Evolutionary conservation across 345 rosid genomes (phyloP).

Genomic region (Mallotus nudiflorus): DNA sequence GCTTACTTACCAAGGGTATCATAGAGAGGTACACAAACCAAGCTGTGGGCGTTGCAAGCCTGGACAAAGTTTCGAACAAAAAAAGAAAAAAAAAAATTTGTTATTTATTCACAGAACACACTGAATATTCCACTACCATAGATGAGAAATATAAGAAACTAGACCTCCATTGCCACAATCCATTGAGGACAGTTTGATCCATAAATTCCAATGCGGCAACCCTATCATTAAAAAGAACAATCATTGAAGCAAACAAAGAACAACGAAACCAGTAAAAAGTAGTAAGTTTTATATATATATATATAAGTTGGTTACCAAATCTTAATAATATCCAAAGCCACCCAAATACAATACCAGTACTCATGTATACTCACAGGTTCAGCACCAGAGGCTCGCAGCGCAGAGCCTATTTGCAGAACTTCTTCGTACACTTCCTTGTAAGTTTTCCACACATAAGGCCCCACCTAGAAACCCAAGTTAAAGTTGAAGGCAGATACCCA

Average conservation of each 20-base stretch:
- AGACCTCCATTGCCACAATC: slow-evolving; percentile 95
- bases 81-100: not conserved
- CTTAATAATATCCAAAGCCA: not conserved
- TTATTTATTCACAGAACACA: not conserved
- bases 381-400: slow-evolving; percentile 75
- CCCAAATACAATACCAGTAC: slow-evolving; percentile 3
- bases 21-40: slow-evolving; percentile 89
- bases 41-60: slow-evolving; percentile 85
- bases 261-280: not conserved
- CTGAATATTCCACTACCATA: not conserved
- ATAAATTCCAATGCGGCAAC: slow-evolving; percentile 77
- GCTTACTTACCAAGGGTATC: slow-evolving; percentile 87
- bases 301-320: not conserved
- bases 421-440: slow-evolving; percentile 79
- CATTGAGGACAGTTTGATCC: slow-evolving; percentile 97
- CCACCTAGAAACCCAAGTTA: slow-evolving; percentile 41
- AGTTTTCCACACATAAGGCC: slow-evolving; percentile 86
- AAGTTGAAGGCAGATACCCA: not conserved
- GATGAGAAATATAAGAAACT: not conserved
- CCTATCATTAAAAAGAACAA: slow-evolving; percentile 41
- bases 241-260: not conserved
- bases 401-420: slow-evolving; percentile 78
- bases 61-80: slow-evolving; percentile 27
- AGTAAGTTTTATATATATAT: too few species aligned
- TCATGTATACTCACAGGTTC: slow-evolving; percentile 59